Percentiles rank a stretch among this genome's conserved stretches.
Conservation (phyloP, 352 stramenopile species). For the Phytophthora citrophthora region DNA sequence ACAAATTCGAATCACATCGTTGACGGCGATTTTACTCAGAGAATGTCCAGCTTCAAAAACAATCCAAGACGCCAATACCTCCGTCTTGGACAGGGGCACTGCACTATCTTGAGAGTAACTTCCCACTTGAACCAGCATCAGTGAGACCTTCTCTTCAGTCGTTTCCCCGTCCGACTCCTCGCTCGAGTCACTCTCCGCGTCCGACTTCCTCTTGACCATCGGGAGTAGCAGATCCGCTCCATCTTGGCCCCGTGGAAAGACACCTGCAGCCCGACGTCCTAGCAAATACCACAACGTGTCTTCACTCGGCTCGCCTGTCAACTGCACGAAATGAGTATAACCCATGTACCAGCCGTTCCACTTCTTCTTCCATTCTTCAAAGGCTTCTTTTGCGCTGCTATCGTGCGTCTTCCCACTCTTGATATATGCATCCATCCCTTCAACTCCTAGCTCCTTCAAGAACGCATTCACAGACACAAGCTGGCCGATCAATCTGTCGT, state of each 20-base stretch:
- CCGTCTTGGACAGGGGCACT: too few relatives aligned
- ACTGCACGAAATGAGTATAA: conserved; percentile 41
- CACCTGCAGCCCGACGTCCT: conserved; percentile 20
- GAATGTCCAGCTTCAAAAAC: too few relatives aligned
- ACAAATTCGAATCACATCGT: too few relatives aligned
- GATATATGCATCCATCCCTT: not conserved
- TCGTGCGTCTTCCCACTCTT: not conserved
- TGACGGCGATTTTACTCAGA: too few relatives aligned
- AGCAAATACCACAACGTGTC: conserved; percentile 37
- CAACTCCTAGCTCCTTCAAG: not conserved
- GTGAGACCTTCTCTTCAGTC: conserved; percentile 1
- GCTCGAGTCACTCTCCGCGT: not conserved
- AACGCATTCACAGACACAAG: conserved; percentile 8
- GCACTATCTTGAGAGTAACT: too few relatives aligned
- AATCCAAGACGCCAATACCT: too few relatives aligned
- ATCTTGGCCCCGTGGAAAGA: conserved; percentile 16
- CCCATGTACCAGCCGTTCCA: conserved; percentile 32
- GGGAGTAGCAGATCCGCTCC: conserved; percentile 16
- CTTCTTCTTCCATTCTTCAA: conserved; percentile 2
- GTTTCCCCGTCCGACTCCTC: not conserved
- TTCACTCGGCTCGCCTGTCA: conserved; percentile 17
- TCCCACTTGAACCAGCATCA: conserved; percentile 23
- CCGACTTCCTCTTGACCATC: conserved; percentile 11
- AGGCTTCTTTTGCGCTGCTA: not conserved
- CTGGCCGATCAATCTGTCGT: not conserved